Base-by-base conservation (phyloP, 805 yeast genomes). In the Kuraishia piskuri region DNA sequence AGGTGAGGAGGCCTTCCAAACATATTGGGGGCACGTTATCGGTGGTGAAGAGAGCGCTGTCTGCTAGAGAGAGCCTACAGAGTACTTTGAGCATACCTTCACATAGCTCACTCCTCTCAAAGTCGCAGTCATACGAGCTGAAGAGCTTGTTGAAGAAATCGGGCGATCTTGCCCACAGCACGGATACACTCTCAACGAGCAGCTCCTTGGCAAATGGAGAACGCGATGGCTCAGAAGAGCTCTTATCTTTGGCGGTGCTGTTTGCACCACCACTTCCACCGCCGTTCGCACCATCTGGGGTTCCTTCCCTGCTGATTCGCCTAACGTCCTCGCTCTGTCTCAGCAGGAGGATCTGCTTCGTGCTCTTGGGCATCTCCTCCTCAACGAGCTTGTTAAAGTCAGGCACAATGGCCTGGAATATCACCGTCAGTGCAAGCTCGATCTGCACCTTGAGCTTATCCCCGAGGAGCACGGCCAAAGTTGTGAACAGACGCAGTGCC, bases 11-110 rank as follows among this genome's bases (percentile, higher is more conserved):
- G 1, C 97, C 96, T 61, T 94, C 98, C 51, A 94, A 72, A 61
- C 98, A 92, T 7, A 90, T 78, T 0, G 98, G 97, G 0, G 99
- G 98, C 1, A 92, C 96, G 61, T 80, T 85, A 45, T 87, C 88
- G 0, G 96, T 88, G 0, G 96, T 84, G 60, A 78, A 73, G 9
- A 76, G 61, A 0, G 97, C 96, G 10, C 92, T 79, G 63, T 90
- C 96, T 0, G 98, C 96, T 48, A 89, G 77, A 0, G 97, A 84
- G 31, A 90, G 72, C 51, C 86, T 79, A 52, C 96, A 83, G 52
- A 94, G 74, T 49, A 86, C 79, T 49, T 86, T 86, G 46, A 94
- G 66, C 24, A 88, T 70, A 44, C 81, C 79, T 22, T 78, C 77
- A 17, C 92, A 77, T 53, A 95, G 69, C 64, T 94, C 97, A 1